Evolutionary conservation across 495 filamentous ascomycete genomes (phyloP).

Genomic region (Talaromyces wortmannii): DNA sequence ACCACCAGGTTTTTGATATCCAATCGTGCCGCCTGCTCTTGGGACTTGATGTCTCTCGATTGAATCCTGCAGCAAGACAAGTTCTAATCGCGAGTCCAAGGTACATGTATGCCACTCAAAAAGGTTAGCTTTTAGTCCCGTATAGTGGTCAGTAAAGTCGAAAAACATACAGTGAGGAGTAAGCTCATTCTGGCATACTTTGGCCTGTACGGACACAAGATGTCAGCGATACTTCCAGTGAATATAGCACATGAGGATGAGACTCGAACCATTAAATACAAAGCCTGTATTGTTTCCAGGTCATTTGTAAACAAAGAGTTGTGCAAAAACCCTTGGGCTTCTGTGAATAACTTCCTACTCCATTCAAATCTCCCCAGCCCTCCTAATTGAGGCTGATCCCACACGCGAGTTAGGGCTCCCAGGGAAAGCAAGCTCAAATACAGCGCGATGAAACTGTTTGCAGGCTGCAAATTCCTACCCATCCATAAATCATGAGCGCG

Average conservation of each 20-base stretch:
- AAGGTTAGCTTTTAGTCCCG: too few relatives aligned
- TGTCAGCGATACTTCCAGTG: too few relatives aligned
- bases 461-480: slow-evolving; percentile 18
- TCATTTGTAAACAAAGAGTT: slow-evolving; percentile 31
- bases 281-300: slow-evolving; percentile 32
- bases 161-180: slow-evolving; percentile 27
- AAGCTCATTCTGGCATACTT: slow-evolving; percentile 37
- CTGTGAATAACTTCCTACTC: slow-evolving; percentile 35
- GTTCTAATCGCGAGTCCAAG: slow-evolving; percentile 32
- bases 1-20: slow-evolving; percentile 37
- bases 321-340: slow-evolving; percentile 30
- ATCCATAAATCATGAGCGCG: slow-evolving; percentile 34
- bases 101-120: slow-evolving; percentile 38
- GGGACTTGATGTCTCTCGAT: slow-evolving; percentile 24
- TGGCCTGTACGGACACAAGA: slow-evolving; percentile 15
- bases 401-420: slow-evolving; percentile 29
- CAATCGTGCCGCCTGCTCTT: slow-evolving; percentile 28
- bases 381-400: slow-evolving; percentile 28
- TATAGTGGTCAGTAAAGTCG: too few relatives aligned
- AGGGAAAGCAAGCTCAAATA: slow-evolving; percentile 34
- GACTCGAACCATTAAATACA: slow-evolving; percentile 28
- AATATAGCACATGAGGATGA: too few relatives aligned
- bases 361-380: slow-evolving; percentile 33
- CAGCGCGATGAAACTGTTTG: slow-evolving; percentile 31
- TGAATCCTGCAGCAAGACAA: slow-evolving; percentile 34